A percentile compares a stretch with the other conserved stretches of the same genome.
These are phyloP conservation scores for Cytospora chrysosperma DNA, from an alignment of 2,329 filamentous ascomycete genomes.

Conservation along the genomic window DNA sequence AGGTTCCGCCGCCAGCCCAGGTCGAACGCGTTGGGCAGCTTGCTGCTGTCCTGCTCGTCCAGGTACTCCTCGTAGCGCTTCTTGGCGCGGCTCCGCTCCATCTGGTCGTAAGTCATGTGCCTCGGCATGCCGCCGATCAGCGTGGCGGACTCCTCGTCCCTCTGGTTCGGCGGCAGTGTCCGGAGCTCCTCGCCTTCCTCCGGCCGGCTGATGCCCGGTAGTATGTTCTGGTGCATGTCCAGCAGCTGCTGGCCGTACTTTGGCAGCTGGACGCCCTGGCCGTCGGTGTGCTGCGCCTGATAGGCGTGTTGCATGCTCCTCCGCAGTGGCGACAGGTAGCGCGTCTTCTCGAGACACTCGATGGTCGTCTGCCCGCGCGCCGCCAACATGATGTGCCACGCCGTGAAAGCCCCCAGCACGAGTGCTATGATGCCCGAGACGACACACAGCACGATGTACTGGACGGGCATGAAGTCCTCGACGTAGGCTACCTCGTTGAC, in stretches of 20 bases:
- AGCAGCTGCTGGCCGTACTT: conserved; percentile 71
- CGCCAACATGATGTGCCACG: conserved; percentile 86
- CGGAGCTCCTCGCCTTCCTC: conserved; percentile 73
- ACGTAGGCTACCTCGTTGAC: conserved; percentile 68
- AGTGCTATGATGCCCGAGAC: conserved; percentile 88
- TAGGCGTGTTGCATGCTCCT: conserved; percentile 67
- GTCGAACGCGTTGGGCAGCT: conserved; percentile 91
- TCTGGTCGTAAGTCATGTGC: conserved; percentile 53
- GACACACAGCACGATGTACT: conserved; percentile 85
- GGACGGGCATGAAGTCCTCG: conserved; percentile 80
- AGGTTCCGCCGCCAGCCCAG: conserved; percentile 81
- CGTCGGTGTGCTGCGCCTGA: conserved; percentile 52
- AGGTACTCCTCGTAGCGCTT: conserved; percentile 70
- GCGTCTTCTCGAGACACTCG: conserved; percentile 91
- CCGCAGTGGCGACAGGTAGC: conserved; percentile 81
- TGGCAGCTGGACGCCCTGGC: conserved; percentile 51
- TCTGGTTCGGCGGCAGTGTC: conserved; percentile 21
- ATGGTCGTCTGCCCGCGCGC: conserved; percentile 85
- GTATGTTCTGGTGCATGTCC: conserved; percentile 77
- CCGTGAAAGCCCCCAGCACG: conserved; percentile 84
- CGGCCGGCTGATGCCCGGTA: conserved; percentile 75
- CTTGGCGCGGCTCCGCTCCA: conserved; percentile 54
- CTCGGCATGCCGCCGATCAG: conserved; percentile 35
- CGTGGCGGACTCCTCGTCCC: conserved; percentile 18
- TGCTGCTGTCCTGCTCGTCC: conserved; percentile 83